Conservation (phyloP, 148 eudicot species). For the Rhododendron ovatum region DNA sequence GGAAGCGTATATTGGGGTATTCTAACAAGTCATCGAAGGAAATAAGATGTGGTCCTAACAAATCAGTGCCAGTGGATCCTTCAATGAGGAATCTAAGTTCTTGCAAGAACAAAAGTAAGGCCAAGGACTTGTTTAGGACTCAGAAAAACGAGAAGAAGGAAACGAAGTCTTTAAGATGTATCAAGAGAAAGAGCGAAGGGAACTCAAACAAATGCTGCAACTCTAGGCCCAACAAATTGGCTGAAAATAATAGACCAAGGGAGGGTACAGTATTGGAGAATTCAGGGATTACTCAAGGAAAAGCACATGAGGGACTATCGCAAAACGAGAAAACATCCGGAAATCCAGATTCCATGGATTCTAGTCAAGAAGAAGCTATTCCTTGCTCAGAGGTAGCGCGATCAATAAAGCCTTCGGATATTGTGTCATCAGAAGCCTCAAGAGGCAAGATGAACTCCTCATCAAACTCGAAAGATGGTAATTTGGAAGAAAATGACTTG, state of each 20-base stretch:
- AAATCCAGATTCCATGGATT: constrained; percentile 5
- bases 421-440: constrained; percentile 6
- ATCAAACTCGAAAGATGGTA: constrained; percentile 5
- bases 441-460: constrained; percentile 11
- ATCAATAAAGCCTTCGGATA: constrained; percentile 14
- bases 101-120: constrained; percentile 23
- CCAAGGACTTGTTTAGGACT: constrained; percentile 9
- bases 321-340: background rate
- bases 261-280: constrained; percentile 16
- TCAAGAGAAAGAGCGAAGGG: constrained; percentile 20
- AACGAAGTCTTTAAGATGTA: constrained; percentile 16
- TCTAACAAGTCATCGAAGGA: constrained; percentile 25
- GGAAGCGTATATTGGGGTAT: constrained; percentile 30
- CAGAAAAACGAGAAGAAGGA: constrained; percentile 3
- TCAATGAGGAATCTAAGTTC: constrained; percentile 18
- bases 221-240: constrained; percentile 10
- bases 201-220: constrained; percentile 7
- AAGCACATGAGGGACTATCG: background rate
- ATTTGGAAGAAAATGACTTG: constrained; percentile 8
- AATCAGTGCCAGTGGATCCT: constrained; percentile 15
- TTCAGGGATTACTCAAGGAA: background rate
- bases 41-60: constrained; percentile 1
- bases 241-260: constrained; percentile 18
- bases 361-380: constrained; percentile 17
- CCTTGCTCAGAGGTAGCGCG: background rate